Evolutionary conservation across 768 basidiomycete genomes (phyloP).

Genomic region (Cyathus striatus): DNA sequence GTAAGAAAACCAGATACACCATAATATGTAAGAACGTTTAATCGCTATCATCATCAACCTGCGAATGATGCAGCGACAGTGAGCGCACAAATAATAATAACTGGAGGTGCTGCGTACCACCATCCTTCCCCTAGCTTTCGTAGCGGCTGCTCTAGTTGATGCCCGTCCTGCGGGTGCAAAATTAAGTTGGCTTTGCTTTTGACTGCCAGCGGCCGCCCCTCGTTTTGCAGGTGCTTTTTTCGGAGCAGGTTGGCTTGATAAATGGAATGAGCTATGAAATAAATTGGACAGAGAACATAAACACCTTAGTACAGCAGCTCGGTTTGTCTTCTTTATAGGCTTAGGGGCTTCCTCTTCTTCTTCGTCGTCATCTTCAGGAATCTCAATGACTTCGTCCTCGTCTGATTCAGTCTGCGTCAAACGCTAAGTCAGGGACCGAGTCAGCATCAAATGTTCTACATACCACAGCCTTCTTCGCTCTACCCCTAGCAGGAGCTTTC

Average conservation of each 20-base stretch:
- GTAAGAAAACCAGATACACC: no score
- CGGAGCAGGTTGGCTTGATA: constrained; percentile 25
- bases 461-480: constrained; percentile 36
- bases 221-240: constrained; percentile 44
- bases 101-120: constrained; percentile 34
- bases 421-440: no score
- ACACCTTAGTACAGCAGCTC: constrained; percentile 64
- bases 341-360: constrained; percentile 43
- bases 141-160: constrained; percentile 61
- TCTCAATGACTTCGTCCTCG: constrained; percentile 44
- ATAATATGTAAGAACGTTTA: no score
- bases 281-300: constrained; percentile 5
- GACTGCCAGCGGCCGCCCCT: constrained; percentile 38
- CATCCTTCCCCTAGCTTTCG: constrained; percentile 61
- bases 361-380: constrained; percentile 51
- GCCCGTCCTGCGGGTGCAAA: constrained; percentile 61
- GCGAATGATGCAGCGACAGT: constrained; percentile 4
- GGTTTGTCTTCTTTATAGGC: constrained; percentile 50
- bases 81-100: neutral
- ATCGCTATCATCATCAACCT: constrained; percentile 20
- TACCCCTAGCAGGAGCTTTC: constrained; percentile 39
- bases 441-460: no score
- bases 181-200: constrained; percentile 51
- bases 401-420: constrained; percentile 42
- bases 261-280: constrained; percentile 1